Conservation (phyloP, 345 rosid genomes). For the Ceriops decandra region DNA sequence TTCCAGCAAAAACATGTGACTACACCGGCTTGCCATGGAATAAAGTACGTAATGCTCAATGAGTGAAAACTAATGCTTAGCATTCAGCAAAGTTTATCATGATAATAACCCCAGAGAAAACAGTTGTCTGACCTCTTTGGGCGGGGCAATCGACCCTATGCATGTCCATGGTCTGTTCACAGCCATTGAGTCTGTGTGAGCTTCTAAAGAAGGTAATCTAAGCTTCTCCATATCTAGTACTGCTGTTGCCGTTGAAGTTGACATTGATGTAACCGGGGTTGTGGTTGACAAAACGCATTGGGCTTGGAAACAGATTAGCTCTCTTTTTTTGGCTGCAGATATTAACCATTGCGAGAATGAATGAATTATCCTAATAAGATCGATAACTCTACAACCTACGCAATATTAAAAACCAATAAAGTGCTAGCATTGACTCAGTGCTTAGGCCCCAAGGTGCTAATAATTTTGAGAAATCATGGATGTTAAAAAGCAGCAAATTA, state of each 20-base stretch:
- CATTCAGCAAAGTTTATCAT: background rate
- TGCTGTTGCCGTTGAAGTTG: slow-evolving; percentile 37
- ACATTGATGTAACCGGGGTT: slow-evolving; percentile 27
- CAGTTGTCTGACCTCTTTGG: slow-evolving; percentile 52
- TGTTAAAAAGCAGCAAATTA: background rate
- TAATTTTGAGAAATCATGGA: background rate
- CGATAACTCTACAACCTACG: background rate
- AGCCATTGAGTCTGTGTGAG: slow-evolving; percentile 44
- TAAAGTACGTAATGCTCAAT: background rate
- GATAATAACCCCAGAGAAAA: background rate
- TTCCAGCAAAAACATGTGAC: background rate
- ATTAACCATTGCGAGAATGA: slow-evolving; percentile 19
- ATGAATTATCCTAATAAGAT: background rate
- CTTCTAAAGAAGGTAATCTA: slow-evolving; percentile 66
- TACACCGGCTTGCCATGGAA: background rate
- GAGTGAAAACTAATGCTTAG: background rate
- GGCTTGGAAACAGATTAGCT: slow-evolving; percentile 41
- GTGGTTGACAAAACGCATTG: slow-evolving; percentile 70
- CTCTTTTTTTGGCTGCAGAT: slow-evolving; percentile 62
- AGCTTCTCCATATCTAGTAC: slow-evolving; percentile 72
- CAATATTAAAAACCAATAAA: slow-evolving; percentile 5
- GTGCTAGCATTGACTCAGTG: background rate
- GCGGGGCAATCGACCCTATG: slow-evolving; percentile 43
- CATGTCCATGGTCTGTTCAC: slow-evolving; percentile 62
- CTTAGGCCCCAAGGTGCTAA: background rate